Percentiles rank a stretch among this genome's conserved stretches.
Evolutionary conservation across 805 yeast genomes (phyloP).

Genomic region (Aciculoconidium aculeatum): DNA sequence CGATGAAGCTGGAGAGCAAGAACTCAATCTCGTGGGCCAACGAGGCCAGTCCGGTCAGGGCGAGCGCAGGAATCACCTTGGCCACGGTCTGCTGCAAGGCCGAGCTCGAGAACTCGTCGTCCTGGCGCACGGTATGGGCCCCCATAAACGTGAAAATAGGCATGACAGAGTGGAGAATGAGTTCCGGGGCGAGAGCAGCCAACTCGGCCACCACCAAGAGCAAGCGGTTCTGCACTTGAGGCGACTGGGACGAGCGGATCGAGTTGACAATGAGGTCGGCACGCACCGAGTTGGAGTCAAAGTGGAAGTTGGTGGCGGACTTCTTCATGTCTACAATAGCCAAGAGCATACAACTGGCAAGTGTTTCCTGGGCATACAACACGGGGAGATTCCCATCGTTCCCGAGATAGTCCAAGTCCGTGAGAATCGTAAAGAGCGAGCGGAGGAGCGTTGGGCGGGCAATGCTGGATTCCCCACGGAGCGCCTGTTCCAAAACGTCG

Average conservation of each 20-base stretch:
- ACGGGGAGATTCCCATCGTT: constrained; percentile 90
- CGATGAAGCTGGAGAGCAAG: constrained; percentile 79
- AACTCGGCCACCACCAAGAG: constrained; percentile 80
- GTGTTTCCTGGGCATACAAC: constrained; percentile 81
- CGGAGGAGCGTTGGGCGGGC: constrained; percentile 43
- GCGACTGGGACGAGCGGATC: constrained; percentile 82
- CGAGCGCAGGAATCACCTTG: constrained; percentile 84
- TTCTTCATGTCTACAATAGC: constrained; percentile 52
- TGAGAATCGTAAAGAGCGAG: constrained; percentile 53
- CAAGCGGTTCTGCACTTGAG: constrained; percentile 89
- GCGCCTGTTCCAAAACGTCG: constrained; percentile 63
- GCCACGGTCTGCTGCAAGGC: constrained; percentile 89
- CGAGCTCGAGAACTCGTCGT: constrained; percentile 88
- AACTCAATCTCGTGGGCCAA: constrained; percentile 68
- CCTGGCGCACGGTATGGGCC: constrained; percentile 93
- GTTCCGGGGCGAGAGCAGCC: constrained; percentile 86
- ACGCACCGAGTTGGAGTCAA: constrained; percentile 65
- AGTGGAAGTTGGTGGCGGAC: constrained; percentile 18
- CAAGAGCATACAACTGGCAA: constrained; percentile 79
- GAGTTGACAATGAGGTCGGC: constrained; percentile 90
- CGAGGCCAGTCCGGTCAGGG: constrained; percentile 34
- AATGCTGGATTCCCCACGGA: constrained; percentile 20
- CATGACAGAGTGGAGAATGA: constrained; percentile 93
- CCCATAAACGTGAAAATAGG: constrained; percentile 99
- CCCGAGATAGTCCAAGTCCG: constrained; percentile 79